phyloP scores from a whole-genome alignment of 192 early-diverging fungal species.

The Paraglomus brasilianum region DNA sequence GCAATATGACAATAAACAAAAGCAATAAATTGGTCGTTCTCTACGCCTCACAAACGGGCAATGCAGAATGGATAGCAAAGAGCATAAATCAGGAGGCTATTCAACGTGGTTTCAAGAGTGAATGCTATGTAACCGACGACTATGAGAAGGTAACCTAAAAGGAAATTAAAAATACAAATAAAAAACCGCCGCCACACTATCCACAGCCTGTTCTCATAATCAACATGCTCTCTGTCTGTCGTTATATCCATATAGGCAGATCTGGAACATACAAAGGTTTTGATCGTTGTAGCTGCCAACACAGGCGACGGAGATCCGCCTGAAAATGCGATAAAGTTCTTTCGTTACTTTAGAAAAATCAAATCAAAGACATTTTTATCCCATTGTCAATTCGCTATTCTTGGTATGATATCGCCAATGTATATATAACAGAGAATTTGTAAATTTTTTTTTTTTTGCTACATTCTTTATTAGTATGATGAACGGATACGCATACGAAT shows the following conservation, averaged over 20 bases:
- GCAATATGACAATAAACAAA: slow-evolving; percentile 1
- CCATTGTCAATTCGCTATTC: slow-evolving; percentile 45
- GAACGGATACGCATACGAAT: neutral
- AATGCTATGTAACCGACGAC: slow-evolving; percentile 71
- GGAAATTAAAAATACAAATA: too few species aligned
- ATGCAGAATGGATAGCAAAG: slow-evolving; percentile 90
- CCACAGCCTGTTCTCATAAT: too few species aligned
- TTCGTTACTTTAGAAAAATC: slow-evolving; percentile 75
- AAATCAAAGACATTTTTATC: slow-evolving; percentile 60
- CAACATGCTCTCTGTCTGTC: neutral
- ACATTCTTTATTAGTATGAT: neutral
- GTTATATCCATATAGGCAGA: slow-evolving; percentile 36
- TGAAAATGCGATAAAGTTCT: slow-evolving; percentile 91
- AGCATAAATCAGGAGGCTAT: slow-evolving; percentile 76
- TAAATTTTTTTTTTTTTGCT: slow-evolving; percentile 9
- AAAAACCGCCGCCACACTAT: too few species aligned
- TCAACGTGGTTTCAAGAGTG: slow-evolving; percentile 65
- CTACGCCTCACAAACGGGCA: slow-evolving; percentile 93
- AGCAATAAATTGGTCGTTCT: slow-evolving; percentile 45
- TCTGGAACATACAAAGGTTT: slow-evolving; percentile 49
- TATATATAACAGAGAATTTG: neutral
- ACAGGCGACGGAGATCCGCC: slow-evolving; percentile 97
- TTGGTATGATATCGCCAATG: slow-evolving; percentile 32
- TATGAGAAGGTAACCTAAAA: slow-evolving; percentile 54
- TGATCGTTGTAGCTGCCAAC: slow-evolving; percentile 85